These are phyloP conservation scores for Phialophora verrucosa DNA, from an alignment of 2,329 filamentous ascomycete genomes.

Conservation along the genomic window DNA sequence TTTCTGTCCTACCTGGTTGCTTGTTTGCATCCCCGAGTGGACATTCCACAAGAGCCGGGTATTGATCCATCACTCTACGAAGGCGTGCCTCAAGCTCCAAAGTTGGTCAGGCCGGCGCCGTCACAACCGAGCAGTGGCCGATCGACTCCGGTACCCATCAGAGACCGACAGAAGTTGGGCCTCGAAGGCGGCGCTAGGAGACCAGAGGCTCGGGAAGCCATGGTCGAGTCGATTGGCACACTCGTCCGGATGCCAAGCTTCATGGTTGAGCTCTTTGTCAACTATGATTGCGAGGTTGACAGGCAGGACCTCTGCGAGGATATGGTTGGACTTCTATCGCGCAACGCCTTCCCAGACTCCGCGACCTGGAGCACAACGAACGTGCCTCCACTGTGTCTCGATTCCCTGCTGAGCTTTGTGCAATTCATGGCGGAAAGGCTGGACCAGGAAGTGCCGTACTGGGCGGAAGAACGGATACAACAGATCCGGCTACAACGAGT, in stretches of 20 bases:
- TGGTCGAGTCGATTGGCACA: conserved; percentile 95
- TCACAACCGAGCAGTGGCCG: conserved; percentile 79
- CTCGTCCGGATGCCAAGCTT: conserved; percentile 91
- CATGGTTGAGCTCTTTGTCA: conserved; percentile 93
- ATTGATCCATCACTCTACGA: conserved; percentile 92
- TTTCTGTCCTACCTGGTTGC: conserved; percentile 94
- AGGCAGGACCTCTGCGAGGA: conserved; percentile 92
- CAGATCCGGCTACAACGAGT: conserved; percentile 72
- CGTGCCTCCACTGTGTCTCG: conserved; percentile 90
- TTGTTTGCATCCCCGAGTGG: conserved; percentile 90
- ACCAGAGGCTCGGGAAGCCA: conserved; percentile 93
- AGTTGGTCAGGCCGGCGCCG: conserved; percentile 78
- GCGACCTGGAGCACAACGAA: conserved; percentile 99
- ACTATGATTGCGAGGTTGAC: conserved; percentile 96
- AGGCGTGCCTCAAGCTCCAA: conserved; percentile 89
- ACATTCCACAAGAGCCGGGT: conserved; percentile 86
- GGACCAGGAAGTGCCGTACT: conserved; percentile 66
- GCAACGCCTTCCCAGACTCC: conserved; percentile 95
- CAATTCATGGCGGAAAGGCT: conserved; percentile 90
- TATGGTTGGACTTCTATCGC: conserved; percentile 86
- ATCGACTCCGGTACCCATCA: conserved; percentile 86
- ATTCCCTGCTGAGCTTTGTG: conserved; percentile 87
- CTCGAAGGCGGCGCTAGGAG: conserved; percentile 90
- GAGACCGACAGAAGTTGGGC: conserved; percentile 89
- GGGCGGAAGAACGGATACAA: conserved; percentile 68